phyloP scores from a whole-genome alignment of 2,329 filamentous ascomycete species.

The Colletotrichum lini region DNA sequence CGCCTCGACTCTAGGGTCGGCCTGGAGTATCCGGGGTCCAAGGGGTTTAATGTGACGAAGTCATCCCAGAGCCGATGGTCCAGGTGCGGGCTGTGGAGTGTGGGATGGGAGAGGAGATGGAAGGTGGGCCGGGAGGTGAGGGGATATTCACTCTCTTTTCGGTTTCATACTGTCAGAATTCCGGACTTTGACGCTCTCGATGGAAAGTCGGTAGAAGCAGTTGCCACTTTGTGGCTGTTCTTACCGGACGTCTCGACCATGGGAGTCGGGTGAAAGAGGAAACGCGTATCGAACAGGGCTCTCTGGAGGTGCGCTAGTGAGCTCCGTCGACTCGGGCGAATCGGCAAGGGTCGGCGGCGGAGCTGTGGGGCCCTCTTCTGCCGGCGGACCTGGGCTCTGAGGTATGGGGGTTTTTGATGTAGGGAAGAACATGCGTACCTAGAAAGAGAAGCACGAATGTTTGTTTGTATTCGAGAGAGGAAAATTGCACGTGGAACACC shows the following conservation, averaged over 20 bases:
- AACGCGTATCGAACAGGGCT: background rate
- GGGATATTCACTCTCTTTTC: background rate
- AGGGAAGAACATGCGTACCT: too few relatives aligned
- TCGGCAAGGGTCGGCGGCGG: background rate
- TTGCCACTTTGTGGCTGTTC: background rate
- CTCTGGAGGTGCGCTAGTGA: background rate
- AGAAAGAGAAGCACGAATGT: background rate
- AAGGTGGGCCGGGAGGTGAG: background rate
- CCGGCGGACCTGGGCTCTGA: background rate
- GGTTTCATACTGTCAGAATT: background rate
- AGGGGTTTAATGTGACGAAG: conserved; percentile 2
- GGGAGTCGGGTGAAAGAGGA: background rate
- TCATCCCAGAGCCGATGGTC: background rate
- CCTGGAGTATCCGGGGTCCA: conserved; percentile 6
- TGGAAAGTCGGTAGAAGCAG: background rate
- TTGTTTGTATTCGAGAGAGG: background rate
- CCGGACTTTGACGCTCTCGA: background rate
- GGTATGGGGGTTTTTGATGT: background rate
- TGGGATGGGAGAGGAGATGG: too few relatives aligned
- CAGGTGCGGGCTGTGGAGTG: background rate
- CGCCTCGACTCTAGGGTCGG: background rate
- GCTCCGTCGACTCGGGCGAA: background rate
- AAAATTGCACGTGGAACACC: accelerated
- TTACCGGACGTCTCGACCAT: background rate
- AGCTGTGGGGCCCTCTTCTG: background rate